These are phyloP conservation scores for Truncatella angustata DNA, from an alignment of 2,329 filamentous ascomycete genomes.

Conservation along the genomic window DNA sequence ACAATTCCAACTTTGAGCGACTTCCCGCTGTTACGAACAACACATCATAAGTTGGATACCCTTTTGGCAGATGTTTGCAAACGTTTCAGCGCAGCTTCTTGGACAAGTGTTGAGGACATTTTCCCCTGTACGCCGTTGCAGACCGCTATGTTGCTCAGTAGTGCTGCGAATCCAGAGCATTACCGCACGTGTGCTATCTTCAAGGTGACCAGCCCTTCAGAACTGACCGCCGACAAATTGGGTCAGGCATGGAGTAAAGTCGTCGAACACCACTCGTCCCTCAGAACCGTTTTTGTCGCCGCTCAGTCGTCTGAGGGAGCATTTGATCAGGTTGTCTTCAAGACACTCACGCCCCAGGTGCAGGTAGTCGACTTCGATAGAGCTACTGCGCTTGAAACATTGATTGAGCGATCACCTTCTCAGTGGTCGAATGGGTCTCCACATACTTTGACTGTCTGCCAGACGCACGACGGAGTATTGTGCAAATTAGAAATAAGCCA, in stretches of 20 bases:
- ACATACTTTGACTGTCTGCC: slow-evolving; percentile 6
- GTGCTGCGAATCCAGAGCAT: slow-evolving; percentile 2
- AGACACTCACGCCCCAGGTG: neutral
- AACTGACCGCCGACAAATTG: neutral
- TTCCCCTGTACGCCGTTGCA: slow-evolving; percentile 11
- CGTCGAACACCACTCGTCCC: slow-evolving; percentile 6
- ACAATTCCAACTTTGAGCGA: slow-evolving; percentile 8
- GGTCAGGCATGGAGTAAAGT: slow-evolving; percentile 1
- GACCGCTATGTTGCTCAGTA: slow-evolving; percentile 9
- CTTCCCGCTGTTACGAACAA: slow-evolving; percentile 8
- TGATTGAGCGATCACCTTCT: neutral
- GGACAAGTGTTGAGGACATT: slow-evolving; percentile 9
- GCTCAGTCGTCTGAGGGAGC: slow-evolving; percentile 1
- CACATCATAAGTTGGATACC: slow-evolving; percentile 2
- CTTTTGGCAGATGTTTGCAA: neutral
- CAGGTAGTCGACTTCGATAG: neutral
- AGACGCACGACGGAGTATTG: slow-evolving; percentile 1
- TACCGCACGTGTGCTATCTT: slow-evolving; percentile 10
- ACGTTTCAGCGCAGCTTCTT: neutral
- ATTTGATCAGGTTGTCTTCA: slow-evolving; percentile 9
- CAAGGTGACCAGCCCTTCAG: neutral
- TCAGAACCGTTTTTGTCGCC: slow-evolving; percentile 5
- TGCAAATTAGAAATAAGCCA: slow-evolving; percentile 10
- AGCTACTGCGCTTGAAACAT: neutral
- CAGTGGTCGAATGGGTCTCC: slow-evolving; percentile 5